These are phyloP conservation scores for Trichoderma simmonsii DNA, from an alignment of 2,329 filamentous ascomycete genomes.

Conservation along the genomic window DNA sequence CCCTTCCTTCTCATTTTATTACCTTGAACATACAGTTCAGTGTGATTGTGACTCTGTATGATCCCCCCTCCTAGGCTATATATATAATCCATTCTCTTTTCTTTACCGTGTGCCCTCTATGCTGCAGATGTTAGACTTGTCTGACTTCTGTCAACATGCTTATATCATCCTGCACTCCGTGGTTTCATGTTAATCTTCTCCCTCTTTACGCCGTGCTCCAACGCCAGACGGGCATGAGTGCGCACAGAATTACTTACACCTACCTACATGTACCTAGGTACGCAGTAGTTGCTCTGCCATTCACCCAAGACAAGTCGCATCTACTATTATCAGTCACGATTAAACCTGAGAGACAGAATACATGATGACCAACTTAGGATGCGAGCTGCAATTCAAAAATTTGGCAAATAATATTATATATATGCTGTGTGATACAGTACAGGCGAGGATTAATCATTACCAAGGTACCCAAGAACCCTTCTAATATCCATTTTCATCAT, in stretches of 20 bases:
- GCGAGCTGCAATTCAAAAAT: neutral
- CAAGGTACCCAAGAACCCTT: neutral
- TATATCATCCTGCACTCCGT: neutral
- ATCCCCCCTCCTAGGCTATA: no score
- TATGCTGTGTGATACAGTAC: neutral
- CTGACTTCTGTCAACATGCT: neutral
- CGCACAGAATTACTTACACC: neutral
- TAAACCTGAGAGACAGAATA: neutral
- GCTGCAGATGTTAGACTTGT: neutral
- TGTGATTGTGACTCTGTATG: rapidly evolving
- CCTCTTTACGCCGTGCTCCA: neutral
- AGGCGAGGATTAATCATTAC: neutral
- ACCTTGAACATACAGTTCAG: neutral
- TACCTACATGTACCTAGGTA: neutral
- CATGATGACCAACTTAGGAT: no score
- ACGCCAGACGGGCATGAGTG: neutral
- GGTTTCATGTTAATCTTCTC: no score
- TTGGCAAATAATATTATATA: neutral
- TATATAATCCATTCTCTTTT: neutral
- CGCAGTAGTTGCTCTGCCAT: neutral
- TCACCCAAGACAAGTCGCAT: neutral
- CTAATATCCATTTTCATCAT: slow-evolving; percentile 16
- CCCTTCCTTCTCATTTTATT: neutral
- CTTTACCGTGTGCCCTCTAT: rapidly evolving
- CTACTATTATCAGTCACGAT: neutral